A percentile compares a stretch with the other conserved stretches of the same genome.
Evolutionary conservation across 352 stramenopile species (phyloP).

Genomic region (Globisporangium nunn): DNA sequence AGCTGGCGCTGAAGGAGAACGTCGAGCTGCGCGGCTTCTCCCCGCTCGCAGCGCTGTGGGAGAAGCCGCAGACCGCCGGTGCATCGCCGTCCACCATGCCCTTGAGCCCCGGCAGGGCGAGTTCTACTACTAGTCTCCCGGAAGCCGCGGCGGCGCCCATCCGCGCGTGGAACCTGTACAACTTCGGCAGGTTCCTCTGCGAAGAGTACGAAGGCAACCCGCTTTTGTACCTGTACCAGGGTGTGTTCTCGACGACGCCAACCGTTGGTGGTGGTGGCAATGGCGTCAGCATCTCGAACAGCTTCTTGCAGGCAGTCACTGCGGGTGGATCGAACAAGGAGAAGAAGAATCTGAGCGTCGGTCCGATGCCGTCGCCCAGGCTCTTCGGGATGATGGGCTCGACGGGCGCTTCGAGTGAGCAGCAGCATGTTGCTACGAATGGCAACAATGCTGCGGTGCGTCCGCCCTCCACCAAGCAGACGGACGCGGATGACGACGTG

Average conservation of each 20-base stretch:
- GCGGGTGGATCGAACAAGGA: background rate
- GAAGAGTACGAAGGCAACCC: conserved; percentile 53
- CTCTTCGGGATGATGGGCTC: conserved; percentile 10
- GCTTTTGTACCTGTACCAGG: conserved; percentile 41
- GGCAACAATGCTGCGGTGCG: background rate
- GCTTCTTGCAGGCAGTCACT: conserved; percentile 10
- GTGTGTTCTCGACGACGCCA: conserved; percentile 26
- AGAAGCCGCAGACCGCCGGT: conserved; percentile 5
- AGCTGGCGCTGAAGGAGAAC: conserved; percentile 63
- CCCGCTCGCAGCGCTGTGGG: conserved; percentile 30
- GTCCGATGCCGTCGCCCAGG: conserved; percentile 16
- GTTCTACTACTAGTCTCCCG: conserved; percentile 9
- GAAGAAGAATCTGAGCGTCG: conserved; percentile 2
- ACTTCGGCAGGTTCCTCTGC: conserved; percentile 53
- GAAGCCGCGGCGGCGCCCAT: conserved; percentile 44
- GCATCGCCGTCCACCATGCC: background rate
- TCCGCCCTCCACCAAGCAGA: conserved; percentile 9
- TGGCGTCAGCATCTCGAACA: conserved; percentile 5
- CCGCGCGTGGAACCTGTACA: conserved; percentile 55
- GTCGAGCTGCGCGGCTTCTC: conserved; percentile 64
- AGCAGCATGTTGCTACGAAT: background rate
- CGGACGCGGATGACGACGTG: conserved; percentile 52
- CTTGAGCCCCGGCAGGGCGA: background rate
- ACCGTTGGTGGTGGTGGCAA: conserved; percentile 4
- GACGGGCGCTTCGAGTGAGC: background rate